Conservation (phyloP, 139 green algal species). For the Raphidocelis subcapitata region DNA sequence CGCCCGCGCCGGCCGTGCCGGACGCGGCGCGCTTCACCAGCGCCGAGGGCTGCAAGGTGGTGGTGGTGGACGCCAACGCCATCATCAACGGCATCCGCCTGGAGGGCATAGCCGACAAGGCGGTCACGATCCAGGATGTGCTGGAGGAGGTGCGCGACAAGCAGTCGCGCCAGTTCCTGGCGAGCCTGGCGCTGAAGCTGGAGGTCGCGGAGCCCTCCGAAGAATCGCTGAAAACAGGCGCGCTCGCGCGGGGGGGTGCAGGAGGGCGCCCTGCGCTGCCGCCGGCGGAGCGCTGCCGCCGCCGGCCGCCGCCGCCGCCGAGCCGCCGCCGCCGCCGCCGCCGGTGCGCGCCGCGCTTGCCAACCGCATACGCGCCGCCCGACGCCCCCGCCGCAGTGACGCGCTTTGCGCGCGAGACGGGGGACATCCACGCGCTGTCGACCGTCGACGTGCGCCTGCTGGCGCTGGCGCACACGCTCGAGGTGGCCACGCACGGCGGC, state of each 20-base stretch:
- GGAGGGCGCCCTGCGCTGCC: too few relatives aligned
- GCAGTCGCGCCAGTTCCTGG: conserved; percentile 60
- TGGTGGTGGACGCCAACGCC: conserved; percentile 87
- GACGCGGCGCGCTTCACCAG: conserved; percentile 4
- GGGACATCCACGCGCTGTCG: conserved; percentile 86
- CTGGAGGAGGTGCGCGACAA: conserved; percentile 79
- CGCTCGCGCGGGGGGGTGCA: too few relatives aligned
- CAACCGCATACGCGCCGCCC: not conserved
- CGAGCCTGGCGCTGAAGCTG: conserved; percentile 59
- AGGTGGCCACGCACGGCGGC: conserved; percentile 63
- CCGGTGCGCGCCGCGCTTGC: too few relatives aligned
- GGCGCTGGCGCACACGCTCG: conserved; percentile 78
- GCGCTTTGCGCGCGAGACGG: conserved; percentile 80
- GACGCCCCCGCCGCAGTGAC: conserved; percentile 59
- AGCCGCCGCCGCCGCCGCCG: too few relatives aligned
- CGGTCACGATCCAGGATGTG: conserved; percentile 79
- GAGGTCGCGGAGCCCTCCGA: conserved; percentile 65
- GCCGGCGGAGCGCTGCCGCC: too few relatives aligned
- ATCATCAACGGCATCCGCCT: conserved; percentile 76
- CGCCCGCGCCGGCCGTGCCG: conserved; percentile 1
- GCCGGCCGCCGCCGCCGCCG: too few relatives aligned
- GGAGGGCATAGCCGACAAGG: conserved; percentile 49
- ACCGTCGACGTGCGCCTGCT: conserved; percentile 79
- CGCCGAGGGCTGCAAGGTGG: conserved; percentile 3
- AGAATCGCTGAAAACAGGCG: conserved; percentile 71